These are phyloP conservation scores for Digitaria exilis DNA, from an alignment of 202 grass and related monocot genomes.

Conservation along the genomic window DNA sequence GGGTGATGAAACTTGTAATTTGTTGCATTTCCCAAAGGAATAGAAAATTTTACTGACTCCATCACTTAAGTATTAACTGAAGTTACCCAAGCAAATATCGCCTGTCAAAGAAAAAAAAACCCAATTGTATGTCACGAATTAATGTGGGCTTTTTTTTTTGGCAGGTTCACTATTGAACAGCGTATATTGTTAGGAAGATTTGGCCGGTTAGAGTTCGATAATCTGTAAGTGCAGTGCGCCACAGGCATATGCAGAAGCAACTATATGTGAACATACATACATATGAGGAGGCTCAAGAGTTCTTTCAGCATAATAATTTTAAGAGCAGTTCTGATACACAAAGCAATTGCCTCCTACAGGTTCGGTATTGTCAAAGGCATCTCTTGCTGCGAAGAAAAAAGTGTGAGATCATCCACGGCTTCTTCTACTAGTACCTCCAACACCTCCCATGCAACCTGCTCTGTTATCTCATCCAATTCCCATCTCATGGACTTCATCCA, in stretches of 20 bases:
- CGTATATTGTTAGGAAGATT: neutral
- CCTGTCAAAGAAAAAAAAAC: no score
- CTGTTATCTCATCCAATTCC: slow-evolving; percentile 53
- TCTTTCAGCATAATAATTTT: slow-evolving; percentile 30
- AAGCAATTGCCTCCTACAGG: slow-evolving; percentile 42
- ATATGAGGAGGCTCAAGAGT: slow-evolving; percentile 28
- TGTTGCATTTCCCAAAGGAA: neutral
- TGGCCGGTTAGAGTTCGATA: neutral
- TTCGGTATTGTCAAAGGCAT: neutral
- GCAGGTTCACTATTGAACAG: neutral
- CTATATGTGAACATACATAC: slow-evolving; percentile 28
- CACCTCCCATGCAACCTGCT: slow-evolving; percentile 48
- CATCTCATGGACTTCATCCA: slow-evolving; percentile 55
- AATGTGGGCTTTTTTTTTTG: no score
- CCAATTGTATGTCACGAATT: neutral
- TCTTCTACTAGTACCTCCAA: slow-evolving; percentile 72
- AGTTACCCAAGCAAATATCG: neutral
- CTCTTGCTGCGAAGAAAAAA: slow-evolving; percentile 30
- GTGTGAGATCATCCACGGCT: slow-evolving; percentile 35
- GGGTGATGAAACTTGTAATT: slow-evolving; percentile 3
- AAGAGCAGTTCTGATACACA: slow-evolving; percentile 28
- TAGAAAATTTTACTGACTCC: neutral
- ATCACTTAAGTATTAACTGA: neutral
- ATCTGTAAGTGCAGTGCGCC: neutral
- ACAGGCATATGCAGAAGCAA: slow-evolving; percentile 36